A percentile compares a stretch with the other conserved stretches of the same genome.
Conservation (phyloP, 805 yeast species). For the Ogataea siamensis region DNA sequence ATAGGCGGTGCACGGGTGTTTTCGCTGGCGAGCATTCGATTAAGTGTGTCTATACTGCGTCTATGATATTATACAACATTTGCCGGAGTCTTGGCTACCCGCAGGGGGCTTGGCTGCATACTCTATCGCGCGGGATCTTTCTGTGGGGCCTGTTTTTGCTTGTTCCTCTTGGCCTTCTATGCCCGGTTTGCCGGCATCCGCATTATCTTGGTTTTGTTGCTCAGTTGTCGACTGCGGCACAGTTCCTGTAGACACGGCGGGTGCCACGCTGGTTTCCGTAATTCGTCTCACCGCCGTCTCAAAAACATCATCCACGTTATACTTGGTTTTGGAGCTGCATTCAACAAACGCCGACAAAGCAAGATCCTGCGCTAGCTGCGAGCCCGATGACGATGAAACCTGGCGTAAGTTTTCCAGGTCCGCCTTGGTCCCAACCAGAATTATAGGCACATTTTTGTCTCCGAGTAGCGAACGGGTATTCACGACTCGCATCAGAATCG, state of each 20-base stretch:
- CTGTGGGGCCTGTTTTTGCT: too few relatives aligned
- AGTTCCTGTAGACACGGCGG: neutral
- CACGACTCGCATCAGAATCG: conserved; percentile 39
- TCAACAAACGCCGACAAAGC: conserved; percentile 47
- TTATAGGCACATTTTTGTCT: conserved; percentile 23
- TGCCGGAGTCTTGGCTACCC: neutral
- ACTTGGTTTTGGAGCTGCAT: conserved; percentile 77
- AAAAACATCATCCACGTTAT: conserved; percentile 80
- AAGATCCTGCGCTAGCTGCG: conserved; percentile 24
- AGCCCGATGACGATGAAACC: conserved; percentile 48
- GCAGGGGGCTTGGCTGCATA: neutral
- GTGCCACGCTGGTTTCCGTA: too few relatives aligned
- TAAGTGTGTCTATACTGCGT: too few relatives aligned
- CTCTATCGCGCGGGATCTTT: too few relatives aligned
- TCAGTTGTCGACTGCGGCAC: neutral
- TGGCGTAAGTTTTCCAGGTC: conserved; percentile 77
- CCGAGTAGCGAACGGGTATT: conserved; percentile 69
- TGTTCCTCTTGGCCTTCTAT: neutral
- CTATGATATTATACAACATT: conserved; percentile 8
- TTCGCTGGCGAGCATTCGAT: too few relatives aligned
- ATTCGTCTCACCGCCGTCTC: conserved; percentile 27
- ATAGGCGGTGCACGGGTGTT: conserved; percentile 5
- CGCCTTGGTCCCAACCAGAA: conserved; percentile 73
- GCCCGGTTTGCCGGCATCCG: too few relatives aligned
- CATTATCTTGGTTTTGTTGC: neutral